Percentiles rank a stretch among this genome's conserved stretches.
Conservation (phyloP, 768 basidiomycete genomes). For the Amanita phalloides region DNA sequence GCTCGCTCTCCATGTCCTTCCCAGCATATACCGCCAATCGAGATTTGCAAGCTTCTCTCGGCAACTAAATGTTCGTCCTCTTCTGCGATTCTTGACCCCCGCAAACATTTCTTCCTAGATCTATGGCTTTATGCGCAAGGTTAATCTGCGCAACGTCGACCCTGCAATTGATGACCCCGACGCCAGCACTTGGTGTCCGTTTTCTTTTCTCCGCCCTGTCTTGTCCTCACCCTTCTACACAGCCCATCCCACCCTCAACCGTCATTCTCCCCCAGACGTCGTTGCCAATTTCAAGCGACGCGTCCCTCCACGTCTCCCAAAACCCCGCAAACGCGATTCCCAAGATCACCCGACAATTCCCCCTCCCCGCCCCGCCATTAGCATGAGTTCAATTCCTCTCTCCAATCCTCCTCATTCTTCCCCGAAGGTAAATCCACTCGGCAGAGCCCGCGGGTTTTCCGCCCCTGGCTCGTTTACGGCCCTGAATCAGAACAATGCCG, state of each 20-base stretch:
- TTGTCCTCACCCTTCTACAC: slow-evolving; percentile 6
- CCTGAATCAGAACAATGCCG: slow-evolving; percentile 43
- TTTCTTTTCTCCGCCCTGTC: background rate
- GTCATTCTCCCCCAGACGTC: slow-evolving; percentile 82
- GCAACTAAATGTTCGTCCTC: slow-evolving; percentile 80
- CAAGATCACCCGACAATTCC: slow-evolving; percentile 63
- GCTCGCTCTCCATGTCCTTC: slow-evolving; percentile 87
- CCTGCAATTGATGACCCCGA: slow-evolving; percentile 93
- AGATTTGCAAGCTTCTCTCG: slow-evolving; percentile 96
- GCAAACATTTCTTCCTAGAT: slow-evolving; percentile 43
- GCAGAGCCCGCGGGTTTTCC: slow-evolving; percentile 71
- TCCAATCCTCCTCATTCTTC: slow-evolving; percentile 41
- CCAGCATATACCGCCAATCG: slow-evolving; percentile 91
- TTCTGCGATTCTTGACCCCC: slow-evolving; percentile 16
- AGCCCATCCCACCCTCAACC: slow-evolving; percentile 89
- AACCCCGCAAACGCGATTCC: slow-evolving; percentile 71
- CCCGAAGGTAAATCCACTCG: slow-evolving; percentile 29
- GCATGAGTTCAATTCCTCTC: slow-evolving; percentile 58
- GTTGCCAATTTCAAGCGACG: slow-evolving; percentile 93
- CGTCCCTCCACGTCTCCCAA: slow-evolving; percentile 86
- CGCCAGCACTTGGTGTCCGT: slow-evolving; percentile 94
- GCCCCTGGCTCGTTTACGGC: slow-evolving; percentile 75
- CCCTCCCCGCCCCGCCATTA: slow-evolving; percentile 68
- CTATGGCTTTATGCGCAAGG: slow-evolving; percentile 98
- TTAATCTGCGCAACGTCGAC: slow-evolving; percentile 92